phyloP scores from a whole-genome alignment of 2,329 filamentous ascomycete genomes.

The Sarocladium kiliense region DNA sequence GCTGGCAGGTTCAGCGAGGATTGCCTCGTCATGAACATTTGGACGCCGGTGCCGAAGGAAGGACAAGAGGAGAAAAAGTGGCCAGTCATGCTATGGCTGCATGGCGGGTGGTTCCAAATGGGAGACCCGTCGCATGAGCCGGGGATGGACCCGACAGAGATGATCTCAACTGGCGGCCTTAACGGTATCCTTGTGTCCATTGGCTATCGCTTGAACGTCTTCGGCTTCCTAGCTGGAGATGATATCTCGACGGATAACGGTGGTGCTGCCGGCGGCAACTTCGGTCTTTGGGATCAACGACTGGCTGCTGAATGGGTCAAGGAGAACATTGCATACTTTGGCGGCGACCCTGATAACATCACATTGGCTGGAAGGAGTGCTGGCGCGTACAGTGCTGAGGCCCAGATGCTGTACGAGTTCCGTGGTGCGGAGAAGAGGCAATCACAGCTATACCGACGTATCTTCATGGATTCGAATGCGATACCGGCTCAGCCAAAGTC shows the following conservation, averaged over 20 bases:
- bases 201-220: constrained; percentile 39
- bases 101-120: constrained; percentile 43
- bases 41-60: constrained; percentile 29
- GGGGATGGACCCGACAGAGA: constrained; percentile 37
- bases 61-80: constrained; percentile 17
- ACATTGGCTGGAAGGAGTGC: constrained; percentile 38
- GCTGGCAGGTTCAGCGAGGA: constrained; percentile 32
- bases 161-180: constrained; percentile 29
- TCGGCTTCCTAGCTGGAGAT: constrained; percentile 40
- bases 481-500: constrained; percentile 39
- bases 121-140: constrained; percentile 36
- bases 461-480: constrained; percentile 40
- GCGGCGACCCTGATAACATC: constrained; percentile 39
- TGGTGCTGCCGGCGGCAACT: constrained; percentile 25
- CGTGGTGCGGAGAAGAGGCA: constrained; percentile 14
- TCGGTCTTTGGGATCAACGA: constrained; percentile 42
- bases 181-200: constrained; percentile 37
- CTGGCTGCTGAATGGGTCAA: constrained; percentile 46
- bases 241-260: constrained; percentile 24
- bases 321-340: constrained; percentile 38
- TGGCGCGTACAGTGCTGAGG: constrained; percentile 36
- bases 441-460: constrained; percentile 24
- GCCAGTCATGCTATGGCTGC: constrained; percentile 30
- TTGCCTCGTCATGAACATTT: constrained; percentile 40
- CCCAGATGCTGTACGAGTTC: constrained; percentile 33